These are phyloP conservation scores for Starmera stellimalicola DNA, from an alignment of 1,139 yeast species.

Conservation along the genomic window DNA sequence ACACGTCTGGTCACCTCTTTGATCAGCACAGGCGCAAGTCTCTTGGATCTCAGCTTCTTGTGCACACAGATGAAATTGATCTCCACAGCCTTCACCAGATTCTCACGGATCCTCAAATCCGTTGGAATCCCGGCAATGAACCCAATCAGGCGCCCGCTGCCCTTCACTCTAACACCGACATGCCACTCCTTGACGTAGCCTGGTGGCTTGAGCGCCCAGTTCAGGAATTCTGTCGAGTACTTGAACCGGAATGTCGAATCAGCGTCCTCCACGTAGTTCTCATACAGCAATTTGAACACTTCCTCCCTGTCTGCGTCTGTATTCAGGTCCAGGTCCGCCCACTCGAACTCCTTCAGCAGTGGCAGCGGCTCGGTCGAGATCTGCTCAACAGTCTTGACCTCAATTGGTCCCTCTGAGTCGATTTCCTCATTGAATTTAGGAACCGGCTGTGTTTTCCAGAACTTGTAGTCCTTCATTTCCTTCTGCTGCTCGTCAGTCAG, in stretches of 20 bases:
- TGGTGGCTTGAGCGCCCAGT: conserved; percentile 93
- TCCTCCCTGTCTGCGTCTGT: conserved; percentile 52
- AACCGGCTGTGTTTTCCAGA: conserved; percentile 98
- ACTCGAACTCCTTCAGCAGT: conserved; percentile 71
- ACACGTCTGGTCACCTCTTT: conserved; percentile 93
- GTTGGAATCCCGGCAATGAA: conserved; percentile 90
- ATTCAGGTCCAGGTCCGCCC: conserved; percentile 74
- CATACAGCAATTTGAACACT: conserved; percentile 71
- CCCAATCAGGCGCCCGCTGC: conserved; percentile 71
- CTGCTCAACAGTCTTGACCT: conserved; percentile 60
- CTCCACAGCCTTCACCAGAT: conserved; percentile 61
- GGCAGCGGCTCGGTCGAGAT: conserved; percentile 64
- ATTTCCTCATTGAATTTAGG: conserved; percentile 61
- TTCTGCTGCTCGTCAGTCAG: conserved; percentile 50
- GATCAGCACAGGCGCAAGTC: conserved; percentile 89
- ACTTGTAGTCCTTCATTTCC: conserved; percentile 84
- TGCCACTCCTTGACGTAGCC: conserved; percentile 90
- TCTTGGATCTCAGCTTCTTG: conserved; percentile 84
- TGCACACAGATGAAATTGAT: conserved; percentile 92
- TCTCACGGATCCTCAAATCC: conserved; percentile 51
- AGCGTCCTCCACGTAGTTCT: conserved; percentile 89
- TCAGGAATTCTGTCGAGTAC: conserved; percentile 72
- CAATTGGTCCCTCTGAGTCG: conserved; percentile 77
- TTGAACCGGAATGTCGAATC: conserved; percentile 90
- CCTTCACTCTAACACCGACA: conserved; percentile 83